phyloP scores from a whole-genome alignment of 2,329 filamentous ascomycete genomes.

The Penicillium janthinellum region DNA sequence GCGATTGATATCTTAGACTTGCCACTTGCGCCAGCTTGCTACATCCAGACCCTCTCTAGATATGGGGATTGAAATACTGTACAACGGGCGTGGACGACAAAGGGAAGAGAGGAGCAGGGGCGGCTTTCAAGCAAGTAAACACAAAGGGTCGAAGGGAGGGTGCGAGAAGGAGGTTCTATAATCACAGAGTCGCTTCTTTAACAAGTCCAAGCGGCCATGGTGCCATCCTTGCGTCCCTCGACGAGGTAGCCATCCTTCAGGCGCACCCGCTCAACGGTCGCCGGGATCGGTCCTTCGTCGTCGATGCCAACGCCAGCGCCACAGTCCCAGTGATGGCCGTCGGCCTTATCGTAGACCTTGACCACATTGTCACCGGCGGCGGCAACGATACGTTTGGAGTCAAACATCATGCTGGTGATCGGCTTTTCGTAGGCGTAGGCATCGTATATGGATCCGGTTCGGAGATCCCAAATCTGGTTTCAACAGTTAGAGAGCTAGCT shows the following conservation, averaged over 20 bases:
- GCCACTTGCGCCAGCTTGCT: constrained; percentile 15
- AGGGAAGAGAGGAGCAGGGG: constrained; percentile 6
- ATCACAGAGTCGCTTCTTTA: constrained; percentile 33
- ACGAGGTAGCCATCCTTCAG: constrained; percentile 93
- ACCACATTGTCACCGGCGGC: constrained; percentile 91
- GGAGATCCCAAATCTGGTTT: constrained; percentile 91
- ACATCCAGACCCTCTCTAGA: constrained; percentile 22
- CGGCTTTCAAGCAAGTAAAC: constrained; percentile 10
- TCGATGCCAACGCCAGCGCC: constrained; percentile 73
- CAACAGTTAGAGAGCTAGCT: neutral
- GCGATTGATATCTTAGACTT: constrained; percentile 11
- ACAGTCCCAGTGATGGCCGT: constrained; percentile 95
- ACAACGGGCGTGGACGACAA: constrained; percentile 20
- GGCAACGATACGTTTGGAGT: constrained; percentile 81
- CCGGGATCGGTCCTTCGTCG: constrained; percentile 65
- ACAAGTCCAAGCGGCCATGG: constrained; percentile 89
- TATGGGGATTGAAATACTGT: constrained; percentile 27
- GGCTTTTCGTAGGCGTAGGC: constrained; percentile 93
- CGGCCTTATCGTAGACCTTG: constrained; percentile 97
- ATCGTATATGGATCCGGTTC: constrained; percentile 92
- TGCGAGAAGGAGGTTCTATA: neutral
- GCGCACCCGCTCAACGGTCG: constrained; percentile 79
- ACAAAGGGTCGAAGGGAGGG: constrained; percentile 1
- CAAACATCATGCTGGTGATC: constrained; percentile 97
- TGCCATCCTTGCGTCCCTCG: constrained; percentile 84